phyloP scores from a whole-genome alignment of 495 filamentous ascomycete species.

The Talaromyces wortmannii region DNA sequence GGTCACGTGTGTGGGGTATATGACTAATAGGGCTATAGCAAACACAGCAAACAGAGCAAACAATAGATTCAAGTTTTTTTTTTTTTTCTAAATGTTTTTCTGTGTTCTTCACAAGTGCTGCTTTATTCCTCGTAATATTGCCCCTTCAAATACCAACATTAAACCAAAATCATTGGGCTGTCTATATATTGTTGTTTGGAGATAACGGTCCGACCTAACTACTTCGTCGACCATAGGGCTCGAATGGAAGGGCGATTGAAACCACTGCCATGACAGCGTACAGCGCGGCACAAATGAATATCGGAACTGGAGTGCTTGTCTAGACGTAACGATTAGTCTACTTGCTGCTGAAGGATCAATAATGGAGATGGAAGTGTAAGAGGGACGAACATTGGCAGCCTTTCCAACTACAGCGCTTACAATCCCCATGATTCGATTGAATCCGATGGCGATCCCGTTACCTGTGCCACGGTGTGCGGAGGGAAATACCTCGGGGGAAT shows the following conservation, averaged over 20 bases:
- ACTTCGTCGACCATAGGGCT: constrained; percentile 62
- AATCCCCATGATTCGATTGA: constrained; percentile 69
- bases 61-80: too few species aligned
- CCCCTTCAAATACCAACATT: too few species aligned
- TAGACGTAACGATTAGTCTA: background rate
- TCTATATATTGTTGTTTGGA: too few species aligned
- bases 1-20: too few species aligned
- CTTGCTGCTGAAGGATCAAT: background rate
- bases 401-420: constrained; percentile 59
- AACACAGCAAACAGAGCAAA: too few species aligned
- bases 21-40: too few species aligned
- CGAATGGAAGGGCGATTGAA: constrained; percentile 58
- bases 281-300: constrained; percentile 62
- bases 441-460: constrained; percentile 61
- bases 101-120: too few species aligned
- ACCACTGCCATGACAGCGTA: constrained; percentile 58
- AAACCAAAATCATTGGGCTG: too few species aligned
- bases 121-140: too few species aligned
- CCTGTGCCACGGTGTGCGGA: constrained; percentile 65
- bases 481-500: constrained; percentile 49
- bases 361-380: background rate
- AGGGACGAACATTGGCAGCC: constrained; percentile 35
- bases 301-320: constrained; percentile 54
- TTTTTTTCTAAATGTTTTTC: too few species aligned
- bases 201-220: constrained; percentile 26